Conservation (phyloP, 2,329 filamentous ascomycete genomes). For the Aspergillus tamarii region DNA sequence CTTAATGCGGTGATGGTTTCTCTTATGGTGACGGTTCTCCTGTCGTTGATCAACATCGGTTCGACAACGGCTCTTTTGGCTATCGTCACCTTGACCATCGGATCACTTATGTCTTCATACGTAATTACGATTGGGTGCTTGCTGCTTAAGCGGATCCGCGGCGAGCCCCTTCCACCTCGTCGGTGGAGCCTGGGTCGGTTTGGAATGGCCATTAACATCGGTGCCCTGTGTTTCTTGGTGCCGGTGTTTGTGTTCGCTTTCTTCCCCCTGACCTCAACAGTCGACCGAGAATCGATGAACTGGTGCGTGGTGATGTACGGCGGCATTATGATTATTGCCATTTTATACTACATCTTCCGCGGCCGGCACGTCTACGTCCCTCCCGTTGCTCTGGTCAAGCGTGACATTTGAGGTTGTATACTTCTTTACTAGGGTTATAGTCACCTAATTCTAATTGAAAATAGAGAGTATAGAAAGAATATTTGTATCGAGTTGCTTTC, state of each 20-base stretch:
- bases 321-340: slow-evolving; percentile 38
- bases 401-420: slow-evolving; percentile 12
- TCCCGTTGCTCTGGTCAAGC: slow-evolving; percentile 29
- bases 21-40: slow-evolving; percentile 38
- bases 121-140: slow-evolving; percentile 48
- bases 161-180: slow-evolving; percentile 35
- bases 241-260: slow-evolving; percentile 43
- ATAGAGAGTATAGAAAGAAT: neutral
- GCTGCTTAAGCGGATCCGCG: slow-evolving; percentile 35
- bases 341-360: slow-evolving; percentile 39
- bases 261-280: slow-evolving; percentile 37
- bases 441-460: neutral
- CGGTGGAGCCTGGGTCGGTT: slow-evolving; percentile 38
- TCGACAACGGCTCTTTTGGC: slow-evolving; percentile 58
- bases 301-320: slow-evolving; percentile 44
- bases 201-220: slow-evolving; percentile 40
- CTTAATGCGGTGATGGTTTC: slow-evolving; percentile 36
- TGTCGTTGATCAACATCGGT: slow-evolving; percentile 56
- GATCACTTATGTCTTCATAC: slow-evolving; percentile 56
- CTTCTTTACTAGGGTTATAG: neutral
- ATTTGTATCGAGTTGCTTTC: neutral
- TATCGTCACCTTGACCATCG: slow-evolving; percentile 56
- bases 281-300: slow-evolving; percentile 41
- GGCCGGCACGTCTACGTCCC: slow-evolving; percentile 40
- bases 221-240: slow-evolving; percentile 36